Evolutionary conservation across 305 asterid genomes (phyloP).

Genomic region (Andrographis paniculata): DNA sequence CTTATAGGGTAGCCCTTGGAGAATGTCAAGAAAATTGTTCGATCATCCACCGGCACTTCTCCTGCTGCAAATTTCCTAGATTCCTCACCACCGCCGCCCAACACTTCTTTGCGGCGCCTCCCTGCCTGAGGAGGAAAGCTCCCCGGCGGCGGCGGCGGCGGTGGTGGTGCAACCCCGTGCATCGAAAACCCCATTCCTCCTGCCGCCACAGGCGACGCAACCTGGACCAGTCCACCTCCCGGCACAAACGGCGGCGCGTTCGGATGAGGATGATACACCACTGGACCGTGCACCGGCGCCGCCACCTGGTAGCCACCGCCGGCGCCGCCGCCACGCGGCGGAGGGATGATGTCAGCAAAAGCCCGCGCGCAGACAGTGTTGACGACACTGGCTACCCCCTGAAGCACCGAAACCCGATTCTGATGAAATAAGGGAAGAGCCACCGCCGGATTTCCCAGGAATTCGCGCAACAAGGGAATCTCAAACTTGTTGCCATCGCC

Average conservation of each 20-base stretch:
- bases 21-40: conserved; percentile 62
- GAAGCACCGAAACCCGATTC: conserved; percentile 25
- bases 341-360: conserved; percentile 31
- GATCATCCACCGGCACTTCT: conserved; percentile 38
- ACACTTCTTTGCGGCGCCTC: neutral
- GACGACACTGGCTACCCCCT: conserved; percentile 21
- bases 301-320: neutral
- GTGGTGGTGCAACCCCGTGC: no score
- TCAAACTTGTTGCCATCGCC: neutral
- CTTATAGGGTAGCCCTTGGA: conserved; percentile 54
- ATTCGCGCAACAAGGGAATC: conserved; percentile 23
- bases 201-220: neutral
- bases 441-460: conserved; percentile 13
- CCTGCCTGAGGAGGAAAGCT: no score
- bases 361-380: conserved; percentile 43
- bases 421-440: conserved; percentile 27
- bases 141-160: no score
- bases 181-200: no score
- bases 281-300: neutral
- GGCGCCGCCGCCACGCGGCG: neutral
- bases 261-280: conserved; percentile 12
- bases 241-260: conserved; percentile 9
- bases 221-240: neutral
- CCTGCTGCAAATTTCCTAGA: conserved; percentile 2
- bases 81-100: neutral